Evolutionary conservation across 345 rosid species (phyloP).

Genomic region (Populus davidiana): DNA sequence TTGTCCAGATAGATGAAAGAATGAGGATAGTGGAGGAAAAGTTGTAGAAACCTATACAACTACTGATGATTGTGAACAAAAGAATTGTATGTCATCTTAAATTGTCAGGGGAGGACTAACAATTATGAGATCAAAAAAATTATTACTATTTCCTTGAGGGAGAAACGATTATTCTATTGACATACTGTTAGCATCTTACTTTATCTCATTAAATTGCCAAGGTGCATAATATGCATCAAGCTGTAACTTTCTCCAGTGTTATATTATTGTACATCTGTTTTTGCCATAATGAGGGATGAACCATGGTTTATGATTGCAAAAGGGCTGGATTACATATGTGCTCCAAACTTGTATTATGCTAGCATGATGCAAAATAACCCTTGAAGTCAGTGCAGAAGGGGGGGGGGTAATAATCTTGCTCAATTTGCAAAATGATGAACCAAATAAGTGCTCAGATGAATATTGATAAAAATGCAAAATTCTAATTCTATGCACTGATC

Average conservation of each 20-base stretch:
- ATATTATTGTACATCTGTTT: neutral
- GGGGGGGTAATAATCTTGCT: neutral
- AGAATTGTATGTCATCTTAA: neutral
- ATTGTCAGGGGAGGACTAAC: neutral
- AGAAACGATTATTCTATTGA: neutral
- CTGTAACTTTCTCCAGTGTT: neutral
- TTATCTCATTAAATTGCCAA: neutral
- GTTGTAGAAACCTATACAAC: neutral
- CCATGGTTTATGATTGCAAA: neutral
- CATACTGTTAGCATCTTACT: neutral
- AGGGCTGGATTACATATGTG: neutral
- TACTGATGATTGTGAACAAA: neutral
- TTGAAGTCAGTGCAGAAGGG: neutral
- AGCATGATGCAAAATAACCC: too few relatives aligned
- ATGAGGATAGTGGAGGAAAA: neutral
- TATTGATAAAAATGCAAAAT: too few relatives aligned
- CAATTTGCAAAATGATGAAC: neutral
- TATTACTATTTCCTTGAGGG: neutral
- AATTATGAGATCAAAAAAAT: neutral
- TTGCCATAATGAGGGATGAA: neutral
- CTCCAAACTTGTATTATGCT: neutral
- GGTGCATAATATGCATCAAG: neutral
- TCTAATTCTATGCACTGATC: neutral
- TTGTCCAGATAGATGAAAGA: neutral
- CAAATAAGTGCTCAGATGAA: neutral